Percentiles rank a stretch among this genome's conserved stretches.
Evolutionary conservation across 2,329 filamentous ascomycete species (phyloP).

Genomic region (Phoma sp.): DNA sequence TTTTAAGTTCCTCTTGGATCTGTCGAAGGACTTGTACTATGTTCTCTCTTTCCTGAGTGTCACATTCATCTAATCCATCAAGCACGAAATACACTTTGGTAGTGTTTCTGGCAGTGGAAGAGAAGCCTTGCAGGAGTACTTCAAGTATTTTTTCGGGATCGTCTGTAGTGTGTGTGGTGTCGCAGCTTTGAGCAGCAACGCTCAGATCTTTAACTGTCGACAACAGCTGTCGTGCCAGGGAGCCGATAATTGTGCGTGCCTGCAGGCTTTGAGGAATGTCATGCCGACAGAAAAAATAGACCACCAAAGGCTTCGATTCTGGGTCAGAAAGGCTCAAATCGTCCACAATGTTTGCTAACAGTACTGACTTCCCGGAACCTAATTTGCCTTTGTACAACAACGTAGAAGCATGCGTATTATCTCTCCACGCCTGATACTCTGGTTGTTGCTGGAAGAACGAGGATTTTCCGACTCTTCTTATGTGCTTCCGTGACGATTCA

Average conservation of each 20-base stretch:
- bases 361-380: constrained; percentile 55
- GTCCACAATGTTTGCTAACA: constrained; percentile 53
- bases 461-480: constrained; percentile 49
- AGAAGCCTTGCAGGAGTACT: constrained; percentile 26
- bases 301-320: constrained; percentile 10
- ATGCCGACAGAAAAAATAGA: constrained; percentile 39
- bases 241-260: constrained; percentile 32
- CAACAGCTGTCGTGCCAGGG: constrained; percentile 47
- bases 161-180: neutral
- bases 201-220: constrained; percentile 27
- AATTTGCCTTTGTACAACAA: constrained; percentile 50
- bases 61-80: constrained; percentile 46
- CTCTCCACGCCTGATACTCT: constrained; percentile 41
- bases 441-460: constrained; percentile 23
- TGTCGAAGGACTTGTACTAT: constrained; percentile 24
- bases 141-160: constrained; percentile 25
- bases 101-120: too few species aligned
- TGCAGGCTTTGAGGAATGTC: constrained; percentile 30
- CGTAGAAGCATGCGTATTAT: constrained; percentile 28
- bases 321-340: constrained; percentile 21
- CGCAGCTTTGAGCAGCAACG: constrained; percentile 7
- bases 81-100: constrained; percentile 42
- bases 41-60: constrained; percentile 13
- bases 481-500: constrained; percentile 51
- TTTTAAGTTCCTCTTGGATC: constrained; percentile 27